Evolutionary conservation across 306 rosid genomes (phyloP), one percentile per base, ranked within the genome.

Genomic region (Argentina anserina): DNA sequence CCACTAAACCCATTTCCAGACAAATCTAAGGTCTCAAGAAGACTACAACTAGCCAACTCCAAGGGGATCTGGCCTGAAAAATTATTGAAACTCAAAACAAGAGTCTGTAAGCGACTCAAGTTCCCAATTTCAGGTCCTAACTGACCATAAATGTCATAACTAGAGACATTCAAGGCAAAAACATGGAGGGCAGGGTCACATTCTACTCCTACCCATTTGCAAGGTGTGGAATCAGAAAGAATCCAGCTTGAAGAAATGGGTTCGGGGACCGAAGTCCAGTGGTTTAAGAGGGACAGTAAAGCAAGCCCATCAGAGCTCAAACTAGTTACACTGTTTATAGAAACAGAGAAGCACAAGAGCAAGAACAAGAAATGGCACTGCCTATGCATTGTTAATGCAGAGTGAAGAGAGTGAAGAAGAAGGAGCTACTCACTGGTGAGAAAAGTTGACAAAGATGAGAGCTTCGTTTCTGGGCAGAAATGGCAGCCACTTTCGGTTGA

Each of bases 191-290:
- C 28, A 46, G n/a, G 53, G 82, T 86, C 82, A 50, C 98, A 90
- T 11, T 69, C 36, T 29, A 93, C 72, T 70, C 97, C 98, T 0
- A 33, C 69, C 98, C 98, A 93, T 7, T 86, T 81, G 69, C 98
- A 90, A 18, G 97, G 93, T 60, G 86, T 83, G 71, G 89, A 82
- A 80, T 87, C 74, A 41, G 88, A 87, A 15, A 78, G 70, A 70
- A 68, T 73, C 98, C 98, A 93, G 52, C 78, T 69, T 7, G 90
- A 84, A 45, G 53, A 76, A 4, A 88, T 66, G 75, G 81, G 55
- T 46, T 83, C 33, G 65, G 89, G 87, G 49, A 84, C 66, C 5
- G 13, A 63, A 9, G 81, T 78, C 89, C 98, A 92, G 70, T 29
- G 85, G 20, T 29, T 75, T 65, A 69, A 20, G 52, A 92, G 85